Evolutionary conservation across 1,139 yeast genomes (phyloP).

Genomic region (Kluyveromyces sp.): DNA sequence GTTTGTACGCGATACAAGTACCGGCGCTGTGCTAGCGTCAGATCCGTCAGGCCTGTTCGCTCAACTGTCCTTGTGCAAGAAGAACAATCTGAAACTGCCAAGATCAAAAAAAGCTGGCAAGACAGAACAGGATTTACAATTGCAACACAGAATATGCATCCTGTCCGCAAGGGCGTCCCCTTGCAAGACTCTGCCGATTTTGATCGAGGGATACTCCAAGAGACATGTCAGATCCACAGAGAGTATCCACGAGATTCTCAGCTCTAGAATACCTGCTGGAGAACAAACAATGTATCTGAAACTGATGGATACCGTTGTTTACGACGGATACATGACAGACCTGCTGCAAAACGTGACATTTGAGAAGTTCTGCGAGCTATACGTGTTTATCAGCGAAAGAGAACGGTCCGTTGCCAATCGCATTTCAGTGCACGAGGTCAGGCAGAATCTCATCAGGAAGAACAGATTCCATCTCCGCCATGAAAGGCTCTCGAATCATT

Average conservation of each 20-base stretch:
- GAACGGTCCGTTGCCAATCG: slow-evolving; percentile 1
- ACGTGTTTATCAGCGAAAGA: slow-evolving; percentile 9
- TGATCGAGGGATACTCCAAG: slow-evolving; percentile 19
- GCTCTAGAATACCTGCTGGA: slow-evolving; percentile 13
- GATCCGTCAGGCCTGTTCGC: slow-evolving; percentile 25
- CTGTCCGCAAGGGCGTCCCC: slow-evolving; percentile 17
- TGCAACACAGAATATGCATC: slow-evolving; percentile 13
- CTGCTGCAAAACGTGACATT: slow-evolving; percentile 12
- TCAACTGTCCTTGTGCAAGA: slow-evolving; percentile 19
- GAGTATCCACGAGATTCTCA: slow-evolving; percentile 16
- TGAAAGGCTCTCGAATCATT: slow-evolving; percentile 3
- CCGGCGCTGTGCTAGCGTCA: slow-evolving; percentile 14
- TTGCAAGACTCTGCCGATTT: slow-evolving; percentile 15
- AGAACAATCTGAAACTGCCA: slow-evolving; percentile 15
- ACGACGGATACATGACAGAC: slow-evolving; percentile 21
- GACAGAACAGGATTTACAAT: background rate
- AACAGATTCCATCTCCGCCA: slow-evolving; percentile 19
- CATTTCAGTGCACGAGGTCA: background rate
- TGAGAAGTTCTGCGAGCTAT: slow-evolving; percentile 14
- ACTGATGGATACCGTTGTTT: slow-evolving; percentile 17
- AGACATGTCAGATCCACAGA: slow-evolving; percentile 18
- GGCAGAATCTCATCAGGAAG: slow-evolving; percentile 5
- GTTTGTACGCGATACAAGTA: slow-evolving; percentile 12
- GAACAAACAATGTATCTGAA: slow-evolving; percentile 14
- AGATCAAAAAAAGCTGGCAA: background rate